Conservation (phyloP, 805 yeast species). For the Wilhelminamyces savonicus region DNA sequence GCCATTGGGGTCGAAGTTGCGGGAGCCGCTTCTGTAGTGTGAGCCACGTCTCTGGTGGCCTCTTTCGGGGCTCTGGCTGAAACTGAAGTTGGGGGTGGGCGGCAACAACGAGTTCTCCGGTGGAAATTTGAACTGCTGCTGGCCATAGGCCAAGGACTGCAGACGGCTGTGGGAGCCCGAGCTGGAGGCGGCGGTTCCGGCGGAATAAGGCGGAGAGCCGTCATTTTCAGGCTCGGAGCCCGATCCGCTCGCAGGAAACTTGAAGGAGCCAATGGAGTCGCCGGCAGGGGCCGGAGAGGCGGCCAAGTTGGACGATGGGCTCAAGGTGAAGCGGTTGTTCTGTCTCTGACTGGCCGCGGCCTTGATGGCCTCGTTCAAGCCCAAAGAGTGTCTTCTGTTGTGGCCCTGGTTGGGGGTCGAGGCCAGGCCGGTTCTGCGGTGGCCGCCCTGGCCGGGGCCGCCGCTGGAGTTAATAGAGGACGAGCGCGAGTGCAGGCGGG, state of each 20-base stretch:
- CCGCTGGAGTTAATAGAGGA: conserved; percentile 13
- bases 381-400: conserved; percentile 85
- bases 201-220: conserved; percentile 4
- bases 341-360: conserved; percentile 91
- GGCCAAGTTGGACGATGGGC: conserved; percentile 19
- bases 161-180: conserved; percentile 28
- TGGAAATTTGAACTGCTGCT: conserved; percentile 57
- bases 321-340: conserved; percentile 31
- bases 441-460: conserved; percentile 11
- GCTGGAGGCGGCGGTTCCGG: conserved; percentile 5
- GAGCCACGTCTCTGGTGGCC: conserved; percentile 35
- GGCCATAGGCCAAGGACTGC: conserved; percentile 38
- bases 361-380: conserved; percentile 84
- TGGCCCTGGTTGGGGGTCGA: conserved; percentile 52
- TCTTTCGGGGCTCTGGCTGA: conserved; percentile 31
- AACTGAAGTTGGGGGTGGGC: conserved; percentile 47
- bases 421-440: conserved; percentile 30
- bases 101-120: conserved; percentile 33
- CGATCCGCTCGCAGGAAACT: conserved; percentile 49
- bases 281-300: conserved; percentile 54
- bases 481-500: conserved; percentile 26
- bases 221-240: conserved; percentile 14
- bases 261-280: conserved; percentile 33
- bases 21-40: conserved; percentile 33
- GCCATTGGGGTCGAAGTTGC: conserved; percentile 31